phyloP scores from a whole-genome alignment of 257 asterid genomes.

The Solanum chiquidenum region DNA sequence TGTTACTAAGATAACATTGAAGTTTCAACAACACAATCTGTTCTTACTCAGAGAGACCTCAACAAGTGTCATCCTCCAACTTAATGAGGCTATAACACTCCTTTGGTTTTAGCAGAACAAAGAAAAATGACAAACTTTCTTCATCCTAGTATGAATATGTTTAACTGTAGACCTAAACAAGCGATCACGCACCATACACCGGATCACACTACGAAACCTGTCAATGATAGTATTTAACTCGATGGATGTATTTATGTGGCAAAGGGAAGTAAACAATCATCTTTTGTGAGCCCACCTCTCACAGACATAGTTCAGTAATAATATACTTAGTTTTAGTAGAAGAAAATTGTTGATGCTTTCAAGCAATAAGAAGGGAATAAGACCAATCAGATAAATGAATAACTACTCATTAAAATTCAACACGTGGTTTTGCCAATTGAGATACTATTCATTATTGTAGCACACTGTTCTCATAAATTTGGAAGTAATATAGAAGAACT shows the following conservation, averaged over 20 bases:
- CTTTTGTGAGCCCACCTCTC: not conserved
- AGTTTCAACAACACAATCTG: not conserved
- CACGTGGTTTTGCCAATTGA: not conserved
- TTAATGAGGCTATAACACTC: not conserved
- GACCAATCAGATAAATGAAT: not conserved
- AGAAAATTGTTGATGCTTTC: not conserved
- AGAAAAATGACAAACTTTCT: not conserved
- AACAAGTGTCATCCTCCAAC: not conserved
- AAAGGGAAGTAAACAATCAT: not conserved
- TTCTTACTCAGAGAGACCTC: not conserved
- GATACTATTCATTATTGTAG: not conserved
- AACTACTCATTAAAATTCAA: not conserved
- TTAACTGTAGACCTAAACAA: not conserved
- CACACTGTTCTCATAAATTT: not conserved
- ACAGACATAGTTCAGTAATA: not conserved
- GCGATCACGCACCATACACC: not conserved
- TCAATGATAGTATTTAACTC: not conserved
- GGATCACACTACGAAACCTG: not conserved
- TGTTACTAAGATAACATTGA: not conserved
- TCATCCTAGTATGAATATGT: not conserved
- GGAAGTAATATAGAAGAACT: not conserved
- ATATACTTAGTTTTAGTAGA: not conserved
- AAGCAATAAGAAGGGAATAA: not conserved
- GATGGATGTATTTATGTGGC: not conserved
- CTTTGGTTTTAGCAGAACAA: not conserved